Percentiles rank a stretch among this genome's conserved stretches.
Evolutionary conservation across 2,329 filamentous ascomycete genomes (phyloP).

Genomic region (Myotisia sp.): DNA sequence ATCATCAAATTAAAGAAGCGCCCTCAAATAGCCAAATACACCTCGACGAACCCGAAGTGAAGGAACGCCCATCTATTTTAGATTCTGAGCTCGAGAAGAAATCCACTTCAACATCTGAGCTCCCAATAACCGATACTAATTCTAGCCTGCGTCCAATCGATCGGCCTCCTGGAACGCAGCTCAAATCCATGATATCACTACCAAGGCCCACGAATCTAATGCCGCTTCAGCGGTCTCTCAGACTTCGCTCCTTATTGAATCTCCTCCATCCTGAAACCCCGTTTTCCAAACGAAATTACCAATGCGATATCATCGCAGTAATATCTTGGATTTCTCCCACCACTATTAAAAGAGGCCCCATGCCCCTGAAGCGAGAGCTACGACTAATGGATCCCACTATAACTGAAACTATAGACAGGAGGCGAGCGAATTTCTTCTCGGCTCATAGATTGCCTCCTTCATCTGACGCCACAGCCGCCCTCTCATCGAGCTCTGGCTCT

Average conservation of each 20-base stretch:
- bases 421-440: neutral
- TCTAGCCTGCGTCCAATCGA: neutral
- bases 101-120: neutral
- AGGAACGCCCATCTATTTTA: too few relatives aligned
- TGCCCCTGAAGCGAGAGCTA: constrained; percentile 19
- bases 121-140: neutral
- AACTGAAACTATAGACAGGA: neutral
- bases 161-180: neutral
- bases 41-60: too few relatives aligned
- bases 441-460: neutral
- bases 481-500: neutral
- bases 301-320: constrained; percentile 16
- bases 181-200: neutral
- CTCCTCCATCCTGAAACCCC: constrained; percentile 10
- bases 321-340: constrained; percentile 17
- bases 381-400: constrained; percentile 18
- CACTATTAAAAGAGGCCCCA: constrained; percentile 14
- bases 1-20: too few relatives aligned
- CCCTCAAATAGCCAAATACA: too few relatives aligned
- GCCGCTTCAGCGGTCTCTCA: neutral
- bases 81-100: neutral
- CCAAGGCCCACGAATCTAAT: neutral
- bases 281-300: constrained; percentile 16
- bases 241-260: constrained; percentile 12
- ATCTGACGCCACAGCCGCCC: neutral